Evolutionary conservation across 2,329 filamentous ascomycete species (phyloP), one percentile per base, ranked within the genome.

Genomic region (Gaeumannomyces tritici): DNA sequence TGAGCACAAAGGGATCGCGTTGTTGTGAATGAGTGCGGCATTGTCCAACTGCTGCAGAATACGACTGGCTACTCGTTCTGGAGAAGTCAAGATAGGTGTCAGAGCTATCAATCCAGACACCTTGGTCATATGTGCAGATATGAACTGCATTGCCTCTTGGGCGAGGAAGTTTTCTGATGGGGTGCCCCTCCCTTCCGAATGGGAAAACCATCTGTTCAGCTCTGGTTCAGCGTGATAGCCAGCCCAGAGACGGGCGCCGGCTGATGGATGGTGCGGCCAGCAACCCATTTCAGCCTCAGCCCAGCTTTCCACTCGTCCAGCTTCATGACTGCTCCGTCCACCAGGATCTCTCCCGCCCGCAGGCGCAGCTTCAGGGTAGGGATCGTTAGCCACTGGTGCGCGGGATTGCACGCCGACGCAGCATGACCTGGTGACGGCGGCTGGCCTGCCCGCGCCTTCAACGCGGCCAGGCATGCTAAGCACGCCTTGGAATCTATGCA

Each of bases 251-350:
- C 42, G 11, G 42, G 42, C 7, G 3, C 42, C 18, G 42, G 42
- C 42, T 51, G 42, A 18, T 51, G 42, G 21, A 51, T 51, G 4
- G 42, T 51, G 42, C 42, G 21, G 42, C 18, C 21, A n/a, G 42
- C 21, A n/a, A 57, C 51, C 60, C 60, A 57, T 26, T 47, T 57
- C 13, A 61, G 60, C 55, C 60, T 57, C 54, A 61, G 8, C 4
- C 33, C 54, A 31, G 60, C 60, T 55, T 61, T 61, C 60, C 60
- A 61, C 60, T 61, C 54, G 5, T 61, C 60, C 24, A 61, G 24
- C 54, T 29, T 47, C 54, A 54, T 55, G 7, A 61, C 55, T 55
- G 18, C 9, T 2, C 59, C 59, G 13, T 31, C 60, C 6, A 57
- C 55, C 31, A 61, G 28, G 35, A 61, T 61, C 60, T 61, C 54